Conservation (phyloP, 2,329 filamentous ascomycete species). For the Microsporum ferrugineum region DNA sequence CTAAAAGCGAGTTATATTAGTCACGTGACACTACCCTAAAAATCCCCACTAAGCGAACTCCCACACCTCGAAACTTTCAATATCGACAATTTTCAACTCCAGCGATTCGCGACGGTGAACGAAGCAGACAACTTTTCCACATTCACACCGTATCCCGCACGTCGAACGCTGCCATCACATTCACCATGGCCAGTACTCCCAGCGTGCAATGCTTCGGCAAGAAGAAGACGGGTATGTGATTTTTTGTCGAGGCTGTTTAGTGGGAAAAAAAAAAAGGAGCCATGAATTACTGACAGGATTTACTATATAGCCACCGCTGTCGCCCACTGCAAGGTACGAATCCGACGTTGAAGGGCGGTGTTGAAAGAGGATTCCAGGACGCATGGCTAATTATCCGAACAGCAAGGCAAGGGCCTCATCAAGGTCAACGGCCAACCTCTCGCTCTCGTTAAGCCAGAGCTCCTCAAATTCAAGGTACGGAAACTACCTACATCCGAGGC, state of each 20-base stretch:
- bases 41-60: conserved; percentile 33
- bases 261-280: not conserved
- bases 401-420: conserved; percentile 78
- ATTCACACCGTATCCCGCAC: conserved; percentile 27
- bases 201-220: conserved; percentile 99
- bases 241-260: not conserved
- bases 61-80: conserved; percentile 24
- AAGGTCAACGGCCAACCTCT: conserved; percentile 98
- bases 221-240: conserved; percentile 61
- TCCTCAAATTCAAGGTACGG: conserved; percentile 89
- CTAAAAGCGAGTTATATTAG: not conserved
- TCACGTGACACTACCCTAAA: conserved; percentile 26
- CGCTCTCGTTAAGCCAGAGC: conserved; percentile 84
- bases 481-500: conserved; percentile 5
- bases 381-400: conserved; percentile 17
- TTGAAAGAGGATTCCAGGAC: not conserved
- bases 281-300: conserved; percentile 24
- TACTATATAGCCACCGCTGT: conserved; percentile 58
- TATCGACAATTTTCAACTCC: conserved; percentile 19
- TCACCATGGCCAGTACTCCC: conserved; percentile 65
- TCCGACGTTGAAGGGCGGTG: conserved; percentile 7
- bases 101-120: conserved; percentile 24
- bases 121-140: conserved; percentile 15
- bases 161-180: conserved; percentile 20
- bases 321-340: conserved; percentile 78